Percentiles rank a stretch among this genome's conserved stretches.
phyloP scores from a whole-genome alignment of 495 filamentous ascomycete genomes.

The Barbatosphaeria neglecta region DNA sequence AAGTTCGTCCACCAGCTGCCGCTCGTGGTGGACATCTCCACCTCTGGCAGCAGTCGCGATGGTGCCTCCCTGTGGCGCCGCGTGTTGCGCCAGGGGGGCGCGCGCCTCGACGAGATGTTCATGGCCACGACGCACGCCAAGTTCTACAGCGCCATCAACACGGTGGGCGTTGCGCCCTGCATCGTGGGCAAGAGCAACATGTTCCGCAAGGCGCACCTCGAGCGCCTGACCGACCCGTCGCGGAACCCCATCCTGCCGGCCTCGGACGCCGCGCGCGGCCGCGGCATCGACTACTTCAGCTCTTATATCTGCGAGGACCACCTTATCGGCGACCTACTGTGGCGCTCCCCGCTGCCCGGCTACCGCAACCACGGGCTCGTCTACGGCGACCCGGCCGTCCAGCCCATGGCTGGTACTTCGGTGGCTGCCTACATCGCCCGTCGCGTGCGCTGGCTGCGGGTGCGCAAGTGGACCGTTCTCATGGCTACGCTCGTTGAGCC shows the following conservation, averaged over 20 bases:
- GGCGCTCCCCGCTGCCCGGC: slow-evolving; percentile 48
- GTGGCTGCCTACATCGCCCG: slow-evolving; percentile 69
- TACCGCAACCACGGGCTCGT: slow-evolving; percentile 74
- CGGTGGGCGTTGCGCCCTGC: slow-evolving; percentile 80
- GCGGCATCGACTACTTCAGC: slow-evolving; percentile 84
- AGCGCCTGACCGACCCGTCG: slow-evolving; percentile 54
- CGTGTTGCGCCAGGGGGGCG: slow-evolving; percentile 46
- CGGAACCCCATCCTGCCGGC: slow-evolving; percentile 33
- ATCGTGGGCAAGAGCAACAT: slow-evolving; percentile 97
- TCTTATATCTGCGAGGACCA: slow-evolving; percentile 98
- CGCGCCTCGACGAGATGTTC: slow-evolving; percentile 85
- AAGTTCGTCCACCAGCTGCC: slow-evolving; percentile 97
- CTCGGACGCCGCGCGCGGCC: slow-evolving; percentile 32
- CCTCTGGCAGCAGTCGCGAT: slow-evolving; percentile 13
- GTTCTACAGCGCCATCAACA: slow-evolving; percentile 97
- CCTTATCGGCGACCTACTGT: slow-evolving; percentile 84
- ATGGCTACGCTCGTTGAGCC: slow-evolving; percentile 89
- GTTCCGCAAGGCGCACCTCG: slow-evolving; percentile 87
- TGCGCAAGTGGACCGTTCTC: slow-evolving; percentile 86
- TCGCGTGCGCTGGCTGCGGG: slow-evolving; percentile 81
- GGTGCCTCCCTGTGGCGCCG: too few relatives aligned
- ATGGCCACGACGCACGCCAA: slow-evolving; percentile 91
- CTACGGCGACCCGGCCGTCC: slow-evolving; percentile 75
- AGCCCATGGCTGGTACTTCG: slow-evolving; percentile 78
- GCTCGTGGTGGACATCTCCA: slow-evolving; percentile 62